These are phyloP conservation scores for Rubia balearica DNA, from an alignment of 305 asterid species.

Conservation along the genomic window DNA sequence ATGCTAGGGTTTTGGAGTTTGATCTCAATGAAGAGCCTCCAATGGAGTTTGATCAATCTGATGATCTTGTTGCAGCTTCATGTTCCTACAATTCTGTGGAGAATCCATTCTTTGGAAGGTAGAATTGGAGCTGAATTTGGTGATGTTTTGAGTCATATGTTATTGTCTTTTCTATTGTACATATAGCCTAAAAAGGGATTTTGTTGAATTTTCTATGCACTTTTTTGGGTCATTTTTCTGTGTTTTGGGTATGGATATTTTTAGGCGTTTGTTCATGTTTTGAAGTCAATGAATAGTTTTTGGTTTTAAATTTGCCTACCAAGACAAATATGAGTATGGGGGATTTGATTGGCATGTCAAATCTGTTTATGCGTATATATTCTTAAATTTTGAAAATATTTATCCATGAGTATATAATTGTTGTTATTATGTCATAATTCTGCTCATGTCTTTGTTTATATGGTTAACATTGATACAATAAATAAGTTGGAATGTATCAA, in stretches of 20 bases:
- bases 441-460: too few species aligned
- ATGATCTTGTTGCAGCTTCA: slow-evolving; percentile 7
- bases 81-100: slow-evolving; percentile 17
- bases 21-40: slow-evolving; percentile 58
- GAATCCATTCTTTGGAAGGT: slow-evolving; percentile 12
- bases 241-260: neutral
- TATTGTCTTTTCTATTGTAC: slow-evolving; percentile 15
- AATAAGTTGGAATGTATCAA: too few species aligned
- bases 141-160: neutral
- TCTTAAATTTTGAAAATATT: too few species aligned
- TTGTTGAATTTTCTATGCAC: neutral
- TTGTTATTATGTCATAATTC: too few species aligned
- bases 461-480: too few species aligned
- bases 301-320: neutral
- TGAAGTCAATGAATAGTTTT: neutral
- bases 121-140: neutral
- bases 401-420: too few species aligned
- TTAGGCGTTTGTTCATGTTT: neutral
- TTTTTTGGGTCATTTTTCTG: slow-evolving; percentile 2
- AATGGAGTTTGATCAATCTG: slow-evolving; percentile 11
- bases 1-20: slow-evolving; percentile 25
- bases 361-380: too few species aligned
- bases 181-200: neutral
- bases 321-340: neutral
- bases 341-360: too few species aligned